These are phyloP conservation scores for Penicillium cosmopolitanum DNA, from an alignment of 495 filamentous ascomycete genomes.

Conservation along the genomic window DNA sequence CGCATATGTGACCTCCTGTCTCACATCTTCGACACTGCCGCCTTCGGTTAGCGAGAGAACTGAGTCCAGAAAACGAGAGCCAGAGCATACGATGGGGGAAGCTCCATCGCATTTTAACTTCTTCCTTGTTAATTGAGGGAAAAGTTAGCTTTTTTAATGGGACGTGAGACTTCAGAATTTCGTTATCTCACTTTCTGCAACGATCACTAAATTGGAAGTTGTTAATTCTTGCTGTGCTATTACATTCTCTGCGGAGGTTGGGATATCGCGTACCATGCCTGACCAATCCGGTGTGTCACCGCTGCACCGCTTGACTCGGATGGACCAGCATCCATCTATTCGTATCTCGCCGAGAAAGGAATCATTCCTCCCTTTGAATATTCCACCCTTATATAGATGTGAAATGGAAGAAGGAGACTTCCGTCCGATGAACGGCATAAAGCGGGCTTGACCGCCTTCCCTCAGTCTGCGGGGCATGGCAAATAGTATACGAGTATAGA, in stretches of 20 bases:
- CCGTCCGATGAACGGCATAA: background rate
- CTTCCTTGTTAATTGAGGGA: slow-evolving; percentile 1
- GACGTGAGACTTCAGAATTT: no score
- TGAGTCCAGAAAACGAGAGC: background rate
- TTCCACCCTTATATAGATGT: background rate
- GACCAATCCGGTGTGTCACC: slow-evolving; percentile 2
- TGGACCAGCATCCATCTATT: background rate
- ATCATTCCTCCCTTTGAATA: no score
- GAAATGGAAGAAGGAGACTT: background rate
- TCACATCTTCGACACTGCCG: slow-evolving; percentile 14
- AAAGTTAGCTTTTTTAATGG: background rate
- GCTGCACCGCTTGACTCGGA: slow-evolving; percentile 5
- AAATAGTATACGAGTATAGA: no score
- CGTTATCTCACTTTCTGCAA: slow-evolving; percentile 8
- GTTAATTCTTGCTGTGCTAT: background rate
- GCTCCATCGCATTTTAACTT: slow-evolving; percentile 18
- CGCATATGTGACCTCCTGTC: slow-evolving; percentile 11
- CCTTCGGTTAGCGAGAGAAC: background rate
- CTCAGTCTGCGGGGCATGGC: no score
- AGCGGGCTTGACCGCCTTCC: background rate
- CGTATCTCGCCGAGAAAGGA: background rate
- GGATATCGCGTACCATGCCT: slow-evolving; percentile 9
- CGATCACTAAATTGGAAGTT: slow-evolving; percentile 3
- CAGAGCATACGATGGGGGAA: slow-evolving; percentile 8
- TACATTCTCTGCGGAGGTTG: background rate